These are phyloP conservation scores for Anethum foeniculum DNA, from an alignment of 140 eudicot species.

Conservation along the genomic window DNA sequence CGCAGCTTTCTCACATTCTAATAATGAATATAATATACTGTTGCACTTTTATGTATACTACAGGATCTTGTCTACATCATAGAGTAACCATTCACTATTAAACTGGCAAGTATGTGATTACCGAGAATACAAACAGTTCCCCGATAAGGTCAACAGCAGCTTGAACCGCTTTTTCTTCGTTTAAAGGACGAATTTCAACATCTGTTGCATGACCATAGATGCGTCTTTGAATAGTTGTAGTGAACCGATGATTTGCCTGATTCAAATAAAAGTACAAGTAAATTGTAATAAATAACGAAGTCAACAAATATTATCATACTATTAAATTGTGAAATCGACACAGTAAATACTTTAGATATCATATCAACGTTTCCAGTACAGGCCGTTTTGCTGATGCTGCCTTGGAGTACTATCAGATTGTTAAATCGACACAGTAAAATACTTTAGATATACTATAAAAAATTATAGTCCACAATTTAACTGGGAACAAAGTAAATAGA, in stretches of 20 bases:
- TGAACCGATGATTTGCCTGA: constrained; percentile 45
- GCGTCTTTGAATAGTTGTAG: constrained; percentile 40
- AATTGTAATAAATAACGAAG: background rate
- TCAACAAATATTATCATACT: background rate
- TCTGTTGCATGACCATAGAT: constrained; percentile 34
- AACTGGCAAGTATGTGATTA: constrained; percentile 10
- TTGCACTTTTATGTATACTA: background rate
- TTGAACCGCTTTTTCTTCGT: constrained; percentile 49
- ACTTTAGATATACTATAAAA: background rate
- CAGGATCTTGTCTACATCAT: too few species aligned
- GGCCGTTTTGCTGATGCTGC: background rate
- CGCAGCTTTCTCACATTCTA: background rate
- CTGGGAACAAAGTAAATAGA: background rate
- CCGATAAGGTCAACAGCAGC: constrained; percentile 45
- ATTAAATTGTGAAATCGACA: background rate
- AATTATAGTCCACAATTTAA: background rate
- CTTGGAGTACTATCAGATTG: background rate
- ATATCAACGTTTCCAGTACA: background rate
- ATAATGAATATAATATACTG: background rate
- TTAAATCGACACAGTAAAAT: background rate
- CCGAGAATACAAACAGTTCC: constrained; percentile 42
- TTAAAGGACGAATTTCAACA: constrained; percentile 39
- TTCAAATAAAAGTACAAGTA: background rate
- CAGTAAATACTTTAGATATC: background rate
- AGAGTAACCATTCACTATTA: background rate